Conservation (phyloP, 1,284 basidiomycete species). For the Chiua sp. region DNA sequence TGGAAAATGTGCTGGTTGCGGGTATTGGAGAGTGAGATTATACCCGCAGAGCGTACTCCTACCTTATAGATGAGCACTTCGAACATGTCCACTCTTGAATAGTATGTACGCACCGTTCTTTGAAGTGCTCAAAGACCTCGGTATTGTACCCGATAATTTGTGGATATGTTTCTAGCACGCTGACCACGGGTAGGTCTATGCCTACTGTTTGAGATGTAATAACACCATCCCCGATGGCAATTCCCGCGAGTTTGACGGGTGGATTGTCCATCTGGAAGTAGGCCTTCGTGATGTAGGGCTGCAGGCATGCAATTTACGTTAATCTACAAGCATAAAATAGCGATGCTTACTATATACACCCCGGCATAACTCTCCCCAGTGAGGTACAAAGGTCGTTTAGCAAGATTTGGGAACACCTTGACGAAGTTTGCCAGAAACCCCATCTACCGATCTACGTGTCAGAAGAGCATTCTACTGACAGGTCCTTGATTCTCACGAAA, state of each 20-base stretch:
- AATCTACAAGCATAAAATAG: background rate
- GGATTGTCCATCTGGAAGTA: slow-evolving; percentile 64
- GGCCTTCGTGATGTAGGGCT: slow-evolving; percentile 75
- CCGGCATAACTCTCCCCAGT: slow-evolving; percentile 75
- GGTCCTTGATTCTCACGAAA: slow-evolving; percentile 55
- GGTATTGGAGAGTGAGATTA: slow-evolving; percentile 75
- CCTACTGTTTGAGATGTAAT: slow-evolving; percentile 52
- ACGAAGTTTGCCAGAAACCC: slow-evolving; percentile 69
- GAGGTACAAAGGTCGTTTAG: slow-evolving; percentile 63
- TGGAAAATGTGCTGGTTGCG: slow-evolving; percentile 62
- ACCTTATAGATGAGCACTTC: slow-evolving; percentile 1
- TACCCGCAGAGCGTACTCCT: slow-evolving; percentile 69
- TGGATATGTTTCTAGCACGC: slow-evolving; percentile 64
- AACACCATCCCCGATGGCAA: slow-evolving; percentile 72
- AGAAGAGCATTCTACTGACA: background rate
- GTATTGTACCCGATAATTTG: slow-evolving; percentile 47
- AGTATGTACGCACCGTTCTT: slow-evolving; percentile 53
- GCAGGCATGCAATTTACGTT: background rate
- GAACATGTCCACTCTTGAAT: background rate
- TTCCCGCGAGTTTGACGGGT: slow-evolving; percentile 65
- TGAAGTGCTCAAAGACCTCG: slow-evolving; percentile 69
- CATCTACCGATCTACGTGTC: slow-evolving; percentile 46
- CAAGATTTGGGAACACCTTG: slow-evolving; percentile 67
- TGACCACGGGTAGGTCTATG: slow-evolving; percentile 58
- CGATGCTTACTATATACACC: slow-evolving; percentile 57